These are phyloP conservation scores for Planoprotostelium fungivorum DNA, from an alignment of 78 protist genomes.

Conservation along the genomic window DNA sequence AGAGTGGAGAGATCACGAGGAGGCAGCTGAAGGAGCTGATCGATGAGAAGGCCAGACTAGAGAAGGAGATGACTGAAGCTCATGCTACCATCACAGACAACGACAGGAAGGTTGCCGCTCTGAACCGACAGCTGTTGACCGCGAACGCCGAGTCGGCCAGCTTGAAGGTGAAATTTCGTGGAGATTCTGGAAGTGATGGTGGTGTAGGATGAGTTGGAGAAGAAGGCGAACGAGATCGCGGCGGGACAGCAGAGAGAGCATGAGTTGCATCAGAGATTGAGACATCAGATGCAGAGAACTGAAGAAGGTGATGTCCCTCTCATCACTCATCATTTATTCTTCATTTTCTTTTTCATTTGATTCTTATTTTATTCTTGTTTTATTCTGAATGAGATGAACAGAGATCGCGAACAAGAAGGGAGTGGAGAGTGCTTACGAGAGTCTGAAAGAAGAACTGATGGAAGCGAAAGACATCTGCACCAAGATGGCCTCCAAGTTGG, in stretches of 20 bases:
- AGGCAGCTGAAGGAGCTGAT: background rate
- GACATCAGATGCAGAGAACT: background rate
- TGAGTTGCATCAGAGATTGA: background rate
- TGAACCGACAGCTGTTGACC: background rate
- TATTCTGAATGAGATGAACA: background rate
- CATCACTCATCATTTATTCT: too few relatives aligned
- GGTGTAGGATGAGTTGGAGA: background rate
- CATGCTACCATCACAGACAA: background rate
- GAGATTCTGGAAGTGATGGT: background rate
- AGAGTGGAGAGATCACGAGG: background rate
- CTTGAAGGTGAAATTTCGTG: background rate
- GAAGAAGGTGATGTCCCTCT: too few relatives aligned
- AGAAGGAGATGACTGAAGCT: background rate
- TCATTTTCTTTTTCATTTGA: too few relatives aligned
- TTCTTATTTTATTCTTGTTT: too few relatives aligned
- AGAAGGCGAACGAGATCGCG: background rate
- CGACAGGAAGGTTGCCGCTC: background rate
- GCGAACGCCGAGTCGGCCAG: background rate
- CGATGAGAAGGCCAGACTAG: background rate
- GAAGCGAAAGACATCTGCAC: background rate
- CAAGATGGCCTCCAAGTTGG: background rate
- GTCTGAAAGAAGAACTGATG: background rate
- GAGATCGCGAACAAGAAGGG: background rate
- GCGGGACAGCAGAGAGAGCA: slow-evolving; percentile 1
- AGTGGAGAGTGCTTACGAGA: background rate